Evolutionary conservation across 495 filamentous ascomycete species (phyloP), one percentile per base, ranked within the genome.

Genomic region (Xylaria bambusicola): DNA sequence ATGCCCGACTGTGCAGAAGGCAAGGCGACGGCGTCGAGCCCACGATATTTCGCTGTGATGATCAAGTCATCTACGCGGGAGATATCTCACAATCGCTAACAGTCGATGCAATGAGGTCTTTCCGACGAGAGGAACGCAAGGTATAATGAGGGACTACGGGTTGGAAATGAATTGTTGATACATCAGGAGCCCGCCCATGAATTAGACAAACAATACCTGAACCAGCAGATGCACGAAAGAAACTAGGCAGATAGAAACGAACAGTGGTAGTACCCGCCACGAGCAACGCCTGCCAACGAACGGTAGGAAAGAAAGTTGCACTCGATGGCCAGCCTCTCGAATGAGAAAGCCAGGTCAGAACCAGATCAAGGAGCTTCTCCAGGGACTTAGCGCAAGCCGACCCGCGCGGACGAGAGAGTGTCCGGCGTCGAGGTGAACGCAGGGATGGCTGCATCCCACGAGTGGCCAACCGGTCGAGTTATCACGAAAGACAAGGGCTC

Each of bases 41-140:
- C 71, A 70, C 69, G 66, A 65, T 65, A 75, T 67, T 63, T 60
- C 62, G 65, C 54, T 35, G 71, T 67, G 63, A 69, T 79, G 56
- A 67, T 75, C 66, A 75, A 77, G 68, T 78, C 77, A 80, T 80
- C 75, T 75, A 78, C 71, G 56, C 66, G 67, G 61, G 58, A 67
- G 60, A 54, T 41, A 26, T 67, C 67, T 71, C 66, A 65, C 68
- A 56, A 52, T 66, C 60, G 65, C 66, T 68, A 64, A 60, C 52
- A 66, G 73, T 66, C 61, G 56, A 68, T 62, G 58, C 5, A 58
- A 51, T 52, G 47, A 63, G 62, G 61, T 64, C 62, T 52, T 50
- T 45, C 56, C 29, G 51, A 52, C 56, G 33, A 50, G 40, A 40
- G 41, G 62, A 55, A 40, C n/a, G 27, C 5, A 42, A 38, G 44